phyloP scores from a whole-genome alignment of 768 basidiomycete species.

The Tricholomella constricta region DNA sequence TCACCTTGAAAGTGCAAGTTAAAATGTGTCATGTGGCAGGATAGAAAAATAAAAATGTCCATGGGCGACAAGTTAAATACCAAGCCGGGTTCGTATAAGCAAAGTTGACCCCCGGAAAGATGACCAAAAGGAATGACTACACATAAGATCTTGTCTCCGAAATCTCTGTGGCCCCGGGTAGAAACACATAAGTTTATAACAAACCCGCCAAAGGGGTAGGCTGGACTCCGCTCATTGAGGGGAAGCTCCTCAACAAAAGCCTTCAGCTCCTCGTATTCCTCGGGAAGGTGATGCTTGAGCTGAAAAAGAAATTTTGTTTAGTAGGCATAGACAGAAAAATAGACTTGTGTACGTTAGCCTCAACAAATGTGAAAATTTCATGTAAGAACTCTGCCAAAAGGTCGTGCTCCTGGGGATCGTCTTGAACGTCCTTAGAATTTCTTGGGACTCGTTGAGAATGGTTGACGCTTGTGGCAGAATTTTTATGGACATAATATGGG shows the following conservation, averaged over 20 bases:
- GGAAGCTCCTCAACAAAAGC: constrained; percentile 22
- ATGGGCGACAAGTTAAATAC: constrained; percentile 11
- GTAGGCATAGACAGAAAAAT: not conserved
- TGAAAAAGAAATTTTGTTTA: constrained; percentile 4
- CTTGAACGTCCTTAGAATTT: not conserved
- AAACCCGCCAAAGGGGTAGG: constrained; percentile 27
- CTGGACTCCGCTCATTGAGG: constrained; percentile 13
- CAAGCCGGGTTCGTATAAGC: constrained; percentile 20
- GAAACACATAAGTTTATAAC: constrained; percentile 25
- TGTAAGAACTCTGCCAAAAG: not conserved
- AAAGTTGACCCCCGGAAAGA: constrained; percentile 19
- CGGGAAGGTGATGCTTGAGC: constrained; percentile 23
- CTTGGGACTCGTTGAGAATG: not conserved
- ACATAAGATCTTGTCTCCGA: constrained; percentile 23
- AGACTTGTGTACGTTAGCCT: not conserved
- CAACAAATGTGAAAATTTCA: not conserved
- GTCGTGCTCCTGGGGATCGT: constrained; percentile 1
- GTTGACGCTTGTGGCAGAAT: not conserved
- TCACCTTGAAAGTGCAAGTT: constrained; percentile 23
- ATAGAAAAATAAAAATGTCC: constrained; percentile 20
- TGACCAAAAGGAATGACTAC: constrained; percentile 20
- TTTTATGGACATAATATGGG: constrained; percentile 1
- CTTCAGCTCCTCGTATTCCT: constrained; percentile 18
- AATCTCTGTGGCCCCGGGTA: constrained; percentile 22
- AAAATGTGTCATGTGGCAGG: constrained; percentile 20